Base-by-base conservation (phyloP, 257 asterid species). In the Solanum virginianum region DNA sequence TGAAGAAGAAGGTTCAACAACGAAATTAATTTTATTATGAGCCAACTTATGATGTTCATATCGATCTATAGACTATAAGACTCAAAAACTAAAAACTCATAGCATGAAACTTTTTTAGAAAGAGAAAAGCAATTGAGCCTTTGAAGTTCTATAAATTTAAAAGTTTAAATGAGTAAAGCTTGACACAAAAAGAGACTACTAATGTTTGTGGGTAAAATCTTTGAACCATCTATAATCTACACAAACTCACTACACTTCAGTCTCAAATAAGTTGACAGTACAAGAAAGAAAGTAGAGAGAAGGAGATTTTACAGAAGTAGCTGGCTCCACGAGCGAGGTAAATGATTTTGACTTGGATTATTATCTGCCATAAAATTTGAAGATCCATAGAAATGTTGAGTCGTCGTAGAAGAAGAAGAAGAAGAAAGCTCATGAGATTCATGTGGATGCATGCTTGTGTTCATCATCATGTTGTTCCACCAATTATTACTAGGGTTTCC, bases 401-500 rank as follows among this genome's bases (percentile, higher is more conserved):
- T 69, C n/a, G 74, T 62, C 22, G 86, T 55, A 6, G 84, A 41
- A 17, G 86, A 20, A 65, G 91, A 20, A 65, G 91, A 36, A 53
- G 88, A n/a, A 86, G 72, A 45, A 45, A 49, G 80, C 32, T 69
- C 77, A 69, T 17, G 90, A 83, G 87, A 45, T 17, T 89, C 83
- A 79, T 79, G 83, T 41, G 90, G 90, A 71, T 88, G 88, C 92
- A 90, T 83, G 70, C 45, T 88, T 70, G 55, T 43, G 10, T 41
- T 59, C 66, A 87, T 86, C 43, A 69, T 18, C 70, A 70, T 54
- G 87, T 88, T 93, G 92, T 92, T 92, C 98, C 98, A 94, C 97
- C 97, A 93, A 71, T 85, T 89, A 77, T 77, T 77, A 36, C 47
- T 93, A 94, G 99, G 97, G 98, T 94, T 95, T 94, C 97, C 99